phyloP scores from a whole-genome alignment of 352 stramenopile genomes.

The Globisporangium polare region DNA sequence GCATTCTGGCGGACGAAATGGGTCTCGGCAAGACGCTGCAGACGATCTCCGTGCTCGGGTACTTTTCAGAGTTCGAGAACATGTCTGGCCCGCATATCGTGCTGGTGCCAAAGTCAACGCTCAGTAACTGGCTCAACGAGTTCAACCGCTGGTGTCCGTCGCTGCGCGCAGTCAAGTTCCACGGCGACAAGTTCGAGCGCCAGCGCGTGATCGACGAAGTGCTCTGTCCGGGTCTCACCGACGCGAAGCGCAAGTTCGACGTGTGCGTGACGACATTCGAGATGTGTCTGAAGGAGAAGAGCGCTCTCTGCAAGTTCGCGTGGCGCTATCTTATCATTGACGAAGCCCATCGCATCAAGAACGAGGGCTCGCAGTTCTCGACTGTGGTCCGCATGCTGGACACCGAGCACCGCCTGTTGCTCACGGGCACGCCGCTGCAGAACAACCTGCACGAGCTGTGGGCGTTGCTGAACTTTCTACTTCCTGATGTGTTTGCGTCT shows the following conservation, averaged over 20 bases:
- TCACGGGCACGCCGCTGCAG: slow-evolving; percentile 94
- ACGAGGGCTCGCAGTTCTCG: slow-evolving; percentile 87
- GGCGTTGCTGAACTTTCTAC: slow-evolving; percentile 93
- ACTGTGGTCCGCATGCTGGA: slow-evolving; percentile 76
- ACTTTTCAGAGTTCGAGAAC: slow-evolving; percentile 84
- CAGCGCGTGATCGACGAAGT: slow-evolving; percentile 87
- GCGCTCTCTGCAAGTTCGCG: slow-evolving; percentile 86
- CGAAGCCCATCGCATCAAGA: slow-evolving; percentile 88
- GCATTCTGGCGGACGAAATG: slow-evolving; percentile 98
- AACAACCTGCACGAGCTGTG: slow-evolving; percentile 96
- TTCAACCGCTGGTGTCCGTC: slow-evolving; percentile 91
- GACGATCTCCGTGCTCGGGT: slow-evolving; percentile 85
- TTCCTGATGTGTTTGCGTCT: slow-evolving; percentile 91
- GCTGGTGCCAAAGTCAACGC: slow-evolving; percentile 91
- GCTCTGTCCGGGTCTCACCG: slow-evolving; percentile 75
- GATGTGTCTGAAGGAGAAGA: slow-evolving; percentile 90
- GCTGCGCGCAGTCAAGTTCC: slow-evolving; percentile 91
- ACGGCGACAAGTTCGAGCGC: slow-evolving; percentile 89
- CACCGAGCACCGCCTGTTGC: slow-evolving; percentile 81
- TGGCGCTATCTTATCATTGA: slow-evolving; percentile 90
- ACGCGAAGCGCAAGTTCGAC: slow-evolving; percentile 94
- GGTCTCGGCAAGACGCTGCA: slow-evolving; percentile 95
- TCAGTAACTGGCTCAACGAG: slow-evolving; percentile 94
- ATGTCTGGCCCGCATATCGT: slow-evolving; percentile 91
- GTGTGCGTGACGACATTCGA: slow-evolving; percentile 98